Percentiles rank a stretch among this genome's conserved stretches.
Evolutionary conservation across 495 filamentous ascomycete genomes (phyloP).

Genomic region (Talaromyces stipitatus): DNA sequence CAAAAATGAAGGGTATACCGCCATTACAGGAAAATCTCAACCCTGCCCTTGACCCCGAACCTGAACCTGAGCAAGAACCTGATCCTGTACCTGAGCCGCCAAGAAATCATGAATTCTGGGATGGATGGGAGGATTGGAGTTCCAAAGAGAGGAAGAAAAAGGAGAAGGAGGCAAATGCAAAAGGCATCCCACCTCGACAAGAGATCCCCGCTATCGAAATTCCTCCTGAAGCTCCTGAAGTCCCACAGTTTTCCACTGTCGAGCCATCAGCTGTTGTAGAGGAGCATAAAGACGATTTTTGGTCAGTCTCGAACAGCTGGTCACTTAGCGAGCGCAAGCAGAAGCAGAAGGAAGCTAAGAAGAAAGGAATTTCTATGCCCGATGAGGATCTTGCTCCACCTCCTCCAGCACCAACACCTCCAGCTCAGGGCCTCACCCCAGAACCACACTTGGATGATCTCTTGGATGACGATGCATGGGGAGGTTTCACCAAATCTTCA

Average conservation of each 20-base stretch:
- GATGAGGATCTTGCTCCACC: constrained; percentile 24
- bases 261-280: constrained; percentile 5
- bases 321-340: constrained; percentile 11
- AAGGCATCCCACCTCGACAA: constrained; percentile 12
- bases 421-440: constrained; percentile 37
- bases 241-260: not conserved
- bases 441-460: constrained; percentile 31
- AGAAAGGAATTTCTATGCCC: constrained; percentile 8
- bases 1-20: constrained; percentile 5
- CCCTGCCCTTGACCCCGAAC: constrained; percentile 4
- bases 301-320: constrained; percentile 1
- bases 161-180: constrained; percentile 26
- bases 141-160: constrained; percentile 40
- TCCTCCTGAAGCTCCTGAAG: constrained; percentile 7
- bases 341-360: constrained; percentile 14
- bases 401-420: constrained; percentile 44
- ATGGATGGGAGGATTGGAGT: constrained; percentile 30
- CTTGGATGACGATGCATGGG: constrained; percentile 29
- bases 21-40: not conserved
- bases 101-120: constrained; percentile 16
- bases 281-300: constrained; percentile 7
- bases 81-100: constrained; percentile 17
- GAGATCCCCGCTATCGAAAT: constrained; percentile 8
- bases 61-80: constrained; percentile 18
- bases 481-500: constrained; percentile 26